Conservation (phyloP, 2,329 filamentous ascomycete genomes). For the Pestalotiopsis sp. region DNA sequence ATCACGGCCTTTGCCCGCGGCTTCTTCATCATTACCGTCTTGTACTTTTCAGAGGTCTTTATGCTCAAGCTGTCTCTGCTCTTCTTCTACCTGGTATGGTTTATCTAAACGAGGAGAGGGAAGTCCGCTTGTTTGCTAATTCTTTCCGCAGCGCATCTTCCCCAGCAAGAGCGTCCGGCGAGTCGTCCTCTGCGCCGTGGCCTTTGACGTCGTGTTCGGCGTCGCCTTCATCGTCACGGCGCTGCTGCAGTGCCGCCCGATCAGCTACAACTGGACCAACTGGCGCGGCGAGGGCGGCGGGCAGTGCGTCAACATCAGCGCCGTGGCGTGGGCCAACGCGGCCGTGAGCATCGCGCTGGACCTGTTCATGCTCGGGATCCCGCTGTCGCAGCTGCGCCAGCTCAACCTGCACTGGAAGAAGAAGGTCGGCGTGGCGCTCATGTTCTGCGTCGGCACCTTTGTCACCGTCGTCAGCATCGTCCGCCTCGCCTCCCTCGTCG, state of each 20-base stretch:
- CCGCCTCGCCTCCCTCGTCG: slow-evolving; percentile 32
- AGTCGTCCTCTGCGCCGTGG: slow-evolving; percentile 18
- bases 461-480: slow-evolving; percentile 37
- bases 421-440: slow-evolving; percentile 47
- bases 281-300: slow-evolving; percentile 38
- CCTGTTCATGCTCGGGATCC: slow-evolving; percentile 42
- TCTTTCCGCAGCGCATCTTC: slow-evolving; percentile 32
- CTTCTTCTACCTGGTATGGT: slow-evolving; percentile 34
- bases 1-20: slow-evolving; percentile 27
- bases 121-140: background rate
- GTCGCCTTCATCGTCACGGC: slow-evolving; percentile 25
- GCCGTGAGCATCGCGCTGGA: slow-evolving; percentile 44
- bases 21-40: slow-evolving; percentile 26
- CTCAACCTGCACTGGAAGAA: slow-evolving; percentile 49
- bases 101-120: background rate
- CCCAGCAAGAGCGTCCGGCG: slow-evolving; percentile 23
- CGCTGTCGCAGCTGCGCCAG: slow-evolving; percentile 42
- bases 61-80: slow-evolving; percentile 40
- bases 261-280: slow-evolving; percentile 38
- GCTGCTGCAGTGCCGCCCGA: slow-evolving; percentile 35
- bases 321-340: slow-evolving; percentile 38
- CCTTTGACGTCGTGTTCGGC: slow-evolving; percentile 27
- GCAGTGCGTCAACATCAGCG: slow-evolving; percentile 31
- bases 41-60: slow-evolving; percentile 25
- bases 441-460: slow-evolving; percentile 50